Base-by-base conservation (phyloP, 768 basidiomycete species). In the Nidularia pulvinata region DNA sequence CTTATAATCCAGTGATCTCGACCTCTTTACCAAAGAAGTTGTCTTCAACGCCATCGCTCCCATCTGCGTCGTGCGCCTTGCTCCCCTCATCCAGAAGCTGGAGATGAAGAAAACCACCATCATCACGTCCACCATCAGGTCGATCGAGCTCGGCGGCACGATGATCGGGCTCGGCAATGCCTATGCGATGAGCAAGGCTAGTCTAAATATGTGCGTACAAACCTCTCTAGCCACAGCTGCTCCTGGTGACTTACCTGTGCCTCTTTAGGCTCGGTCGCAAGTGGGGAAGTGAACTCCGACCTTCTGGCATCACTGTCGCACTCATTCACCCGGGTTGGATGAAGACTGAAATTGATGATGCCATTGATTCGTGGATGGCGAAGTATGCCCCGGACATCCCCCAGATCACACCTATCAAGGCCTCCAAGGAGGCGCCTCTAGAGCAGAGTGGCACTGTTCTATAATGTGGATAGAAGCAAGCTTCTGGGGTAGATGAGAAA, bases 311-410 rank as follows among this genome's bases (percentile, higher is more conserved):
- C 47, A 57, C 55, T 16, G 58, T 59, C 14, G 57, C 60, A 33
- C 54, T 59, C 25, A 53, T 65, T 11, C 64, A 65, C 45, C 64
- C 64, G 13, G 61, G 61, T 10, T 65, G 60, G 60, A 55, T 60
- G 35, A 36, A 57, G 48, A 65, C 64, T 33, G 57, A 61, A 7
- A 48, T 63, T 19, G 59, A 61, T 14, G 59, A 54, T 34, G 51
- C 48, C 35, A 55, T 65, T 44, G 54, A 58, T 33, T 55, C 50
- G 19, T 63, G 62, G 64, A 59, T 65, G 59, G 35, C 34, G 19
- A 61, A 52, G 34, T 59, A 65, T 44, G 58, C 61, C 9, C 55
- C 59, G 6, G 50, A 59, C 4, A 53, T 62, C 2, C 61, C 61
- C 11, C 59, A 58, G n/a, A 53, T 62, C 25, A 58, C 54, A 35